A percentile compares a stretch with the other conserved stretches of the same genome.
Conservation (phyloP, 768 basidiomycete species). For the Collybiopsis confluens region DNA sequence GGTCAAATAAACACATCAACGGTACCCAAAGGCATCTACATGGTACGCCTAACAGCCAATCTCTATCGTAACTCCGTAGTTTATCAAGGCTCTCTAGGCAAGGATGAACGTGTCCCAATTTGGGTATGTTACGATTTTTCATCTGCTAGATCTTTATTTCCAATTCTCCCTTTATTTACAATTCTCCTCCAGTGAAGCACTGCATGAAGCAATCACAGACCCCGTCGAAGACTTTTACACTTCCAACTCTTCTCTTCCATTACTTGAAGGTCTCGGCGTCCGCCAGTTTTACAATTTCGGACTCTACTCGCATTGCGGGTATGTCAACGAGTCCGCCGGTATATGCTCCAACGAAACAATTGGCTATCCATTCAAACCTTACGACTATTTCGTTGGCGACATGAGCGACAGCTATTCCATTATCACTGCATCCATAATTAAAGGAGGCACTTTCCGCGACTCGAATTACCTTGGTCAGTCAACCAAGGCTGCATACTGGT, state of each 20-base stretch:
- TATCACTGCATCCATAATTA: constrained; percentile 50
- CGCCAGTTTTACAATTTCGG: constrained; percentile 74
- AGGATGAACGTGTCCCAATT: constrained; percentile 68
- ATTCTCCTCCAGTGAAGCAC: constrained; percentile 37
- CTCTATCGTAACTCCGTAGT: not conserved
- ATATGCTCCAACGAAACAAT: constrained; percentile 59
- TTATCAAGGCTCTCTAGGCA: constrained; percentile 38
- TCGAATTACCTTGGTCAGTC: constrained; percentile 58
- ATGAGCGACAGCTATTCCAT: constrained; percentile 61
- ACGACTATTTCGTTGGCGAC: constrained; percentile 57
- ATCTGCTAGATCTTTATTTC: constrained; percentile 6
- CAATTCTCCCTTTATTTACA: constrained; percentile 5
- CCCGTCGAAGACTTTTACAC: constrained; percentile 64
- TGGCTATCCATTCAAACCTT: constrained; percentile 63
- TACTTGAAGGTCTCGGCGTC: constrained; percentile 52
- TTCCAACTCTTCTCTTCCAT: constrained; percentile 57
- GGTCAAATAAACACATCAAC: constrained; percentile 78
- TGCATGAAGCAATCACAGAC: constrained; percentile 48
- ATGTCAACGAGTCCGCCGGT: constrained; percentile 54
- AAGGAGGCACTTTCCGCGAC: constrained; percentile 50
- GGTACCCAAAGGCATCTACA: constrained; percentile 66
- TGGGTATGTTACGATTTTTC: constrained; percentile 42
- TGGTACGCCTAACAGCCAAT: constrained; percentile 41
- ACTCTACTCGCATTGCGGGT: constrained; percentile 79
- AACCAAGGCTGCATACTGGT: constrained; percentile 70